These are phyloP conservation scores for Prosopis cineraria DNA, from an alignment of 306 rosid species.

Conservation along the genomic window DNA sequence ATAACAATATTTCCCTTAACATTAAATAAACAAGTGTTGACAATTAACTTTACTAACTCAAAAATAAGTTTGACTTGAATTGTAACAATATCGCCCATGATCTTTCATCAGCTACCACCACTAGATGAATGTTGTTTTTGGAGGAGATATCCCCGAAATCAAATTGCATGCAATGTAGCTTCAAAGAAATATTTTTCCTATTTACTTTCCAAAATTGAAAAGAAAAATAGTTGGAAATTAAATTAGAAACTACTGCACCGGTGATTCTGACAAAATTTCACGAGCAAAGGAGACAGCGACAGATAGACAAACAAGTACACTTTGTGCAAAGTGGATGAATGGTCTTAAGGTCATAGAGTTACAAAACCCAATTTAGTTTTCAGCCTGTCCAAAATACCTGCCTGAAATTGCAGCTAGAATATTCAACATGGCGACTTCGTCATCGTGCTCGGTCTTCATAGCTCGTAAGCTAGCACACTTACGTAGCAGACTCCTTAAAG, in stretches of 20 bases:
- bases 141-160: background rate
- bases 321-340: background rate
- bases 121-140: too few species aligned
- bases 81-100: too few species aligned
- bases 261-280: background rate
- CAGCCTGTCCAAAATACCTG: constrained; percentile 78
- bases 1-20: too few species aligned
- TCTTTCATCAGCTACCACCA: too few species aligned
- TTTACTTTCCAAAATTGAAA: background rate
- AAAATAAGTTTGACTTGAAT: too few species aligned
- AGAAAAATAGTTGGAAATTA: background rate
- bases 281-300: background rate
- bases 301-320: background rate
- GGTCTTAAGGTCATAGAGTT: background rate
- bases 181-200: background rate
- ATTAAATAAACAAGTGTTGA: too few species aligned
- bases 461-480: constrained; percentile 80
- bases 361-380: constrained; percentile 22
- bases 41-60: too few species aligned
- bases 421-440: constrained; percentile 75
- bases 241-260: background rate
- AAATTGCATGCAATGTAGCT: background rate
- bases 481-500: constrained; percentile 77
- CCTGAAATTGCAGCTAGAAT: constrained; percentile 75
- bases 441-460: constrained; percentile 58